phyloP scores from a whole-genome alignment of 768 basidiomycete species.

The Agrocybe pediades region DNA sequence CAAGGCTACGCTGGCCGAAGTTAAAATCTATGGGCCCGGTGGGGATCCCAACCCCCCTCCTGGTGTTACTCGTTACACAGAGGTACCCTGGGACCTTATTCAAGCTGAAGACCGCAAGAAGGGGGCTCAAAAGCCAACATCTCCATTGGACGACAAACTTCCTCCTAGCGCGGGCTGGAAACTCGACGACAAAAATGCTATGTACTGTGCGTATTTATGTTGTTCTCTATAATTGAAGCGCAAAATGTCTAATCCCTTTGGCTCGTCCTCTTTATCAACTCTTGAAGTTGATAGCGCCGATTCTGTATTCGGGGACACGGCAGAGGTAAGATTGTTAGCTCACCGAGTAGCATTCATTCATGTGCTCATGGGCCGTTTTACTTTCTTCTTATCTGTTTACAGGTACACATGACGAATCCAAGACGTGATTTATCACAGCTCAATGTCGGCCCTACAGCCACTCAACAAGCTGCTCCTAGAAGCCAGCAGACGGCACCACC shows the following conservation, averaged over 20 bases:
- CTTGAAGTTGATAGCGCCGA: conserved; percentile 39
- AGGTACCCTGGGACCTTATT: conserved; percentile 73
- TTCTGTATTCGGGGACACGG: conserved; percentile 46
- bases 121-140: conserved; percentile 21
- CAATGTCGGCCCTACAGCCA: conserved; percentile 13
- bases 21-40: conserved; percentile 68
- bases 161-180: conserved; percentile 46
- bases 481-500: conserved; percentile 9
- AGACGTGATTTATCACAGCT: conserved; percentile 27
- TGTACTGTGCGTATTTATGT: conserved; percentile 40
- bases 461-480: conserved; percentile 14
- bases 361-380: neutral
- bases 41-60: conserved; percentile 60
- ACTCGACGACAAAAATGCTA: conserved; percentile 53
- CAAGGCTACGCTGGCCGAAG: conserved; percentile 68
- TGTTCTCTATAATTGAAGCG: neutral
- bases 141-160: conserved; percentile 22
- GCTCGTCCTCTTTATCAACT: conserved; percentile 2
- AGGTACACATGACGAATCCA: conserved; percentile 38
- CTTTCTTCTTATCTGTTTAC: conserved; percentile 1
- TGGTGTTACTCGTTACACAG: conserved; percentile 59
- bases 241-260: neutral
- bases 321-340: conserved; percentile 18
- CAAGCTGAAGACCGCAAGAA: conserved; percentile 39
- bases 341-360: neutral